Evolutionary conservation across 2,329 filamentous ascomycete genomes (phyloP).

Genomic region (Alternaria ventricosa): DNA sequence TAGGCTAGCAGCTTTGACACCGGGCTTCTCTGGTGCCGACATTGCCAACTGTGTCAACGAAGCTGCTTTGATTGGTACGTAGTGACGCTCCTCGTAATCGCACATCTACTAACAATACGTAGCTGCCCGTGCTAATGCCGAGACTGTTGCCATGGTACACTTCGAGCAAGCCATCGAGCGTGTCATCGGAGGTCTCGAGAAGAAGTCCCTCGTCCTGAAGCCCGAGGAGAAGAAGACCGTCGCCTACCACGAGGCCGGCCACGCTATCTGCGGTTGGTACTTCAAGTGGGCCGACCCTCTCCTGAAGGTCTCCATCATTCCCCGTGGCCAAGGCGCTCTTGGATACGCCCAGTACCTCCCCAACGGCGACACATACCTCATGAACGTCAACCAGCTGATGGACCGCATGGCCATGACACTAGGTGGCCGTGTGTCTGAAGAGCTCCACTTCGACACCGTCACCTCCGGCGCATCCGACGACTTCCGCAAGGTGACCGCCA

Average conservation of each 20-base stretch:
- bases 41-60: constrained; percentile 99
- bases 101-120: constrained; percentile 50
- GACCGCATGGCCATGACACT: constrained; percentile 99
- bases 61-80: constrained; percentile 89
- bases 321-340: constrained; percentile 88
- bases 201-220: constrained; percentile 92
- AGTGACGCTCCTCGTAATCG: constrained; percentile 10
- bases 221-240: constrained; percentile 95
- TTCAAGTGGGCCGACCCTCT: constrained; percentile 95
- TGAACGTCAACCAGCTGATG: constrained; percentile 96
- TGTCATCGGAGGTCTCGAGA: constrained; percentile 94
- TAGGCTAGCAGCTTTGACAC: constrained; percentile 87
- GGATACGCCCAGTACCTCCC: constrained; percentile 99
- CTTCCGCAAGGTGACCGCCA: constrained; percentile 96
- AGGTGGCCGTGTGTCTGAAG: constrained; percentile 91
- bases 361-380: constrained; percentile 86
- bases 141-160: constrained; percentile 83
- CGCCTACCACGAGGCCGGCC: constrained; percentile 96
- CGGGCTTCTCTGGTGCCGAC: constrained; percentile 95
- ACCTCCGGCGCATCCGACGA: constrained; percentile 95
- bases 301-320: constrained; percentile 98
- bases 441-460: constrained; percentile 95
- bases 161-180: constrained; percentile 98
- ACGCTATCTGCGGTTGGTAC: constrained; percentile 98
- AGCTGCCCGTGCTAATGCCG: constrained; percentile 85